Evolutionary conservation across 75 land plant species (phyloP).

Genomic region (Isoetes taiwanensis): DNA sequence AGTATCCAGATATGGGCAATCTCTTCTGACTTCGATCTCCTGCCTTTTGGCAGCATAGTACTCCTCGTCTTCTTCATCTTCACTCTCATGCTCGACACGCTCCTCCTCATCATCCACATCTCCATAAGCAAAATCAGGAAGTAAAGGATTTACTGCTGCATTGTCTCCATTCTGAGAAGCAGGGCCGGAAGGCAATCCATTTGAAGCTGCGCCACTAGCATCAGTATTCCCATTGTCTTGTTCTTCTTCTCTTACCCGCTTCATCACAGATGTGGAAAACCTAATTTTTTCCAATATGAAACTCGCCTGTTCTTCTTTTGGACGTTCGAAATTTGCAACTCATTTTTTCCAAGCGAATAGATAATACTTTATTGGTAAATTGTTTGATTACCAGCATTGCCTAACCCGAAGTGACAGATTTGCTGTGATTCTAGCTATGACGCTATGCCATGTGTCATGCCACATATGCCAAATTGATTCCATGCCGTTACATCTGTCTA

Average conservation of each 20-base stretch:
- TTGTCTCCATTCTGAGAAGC: not conserved
- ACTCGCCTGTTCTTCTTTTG: too few species aligned
- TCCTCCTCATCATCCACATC: conserved; percentile 46
- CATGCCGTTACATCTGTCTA: too few species aligned
- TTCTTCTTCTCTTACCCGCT: conserved; percentile 3
- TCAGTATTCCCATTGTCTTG: not conserved
- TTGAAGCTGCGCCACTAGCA: not conserved
- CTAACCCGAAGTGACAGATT: too few species aligned
- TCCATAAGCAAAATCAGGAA: conserved; percentile 21
- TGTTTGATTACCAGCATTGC: too few species aligned
- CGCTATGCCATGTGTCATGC: too few species aligned
- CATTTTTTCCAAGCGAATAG: too few species aligned
- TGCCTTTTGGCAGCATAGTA: conserved; percentile 14
- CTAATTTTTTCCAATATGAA: too few species aligned
- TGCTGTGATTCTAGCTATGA: too few species aligned
- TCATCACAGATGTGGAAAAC: too few species aligned
- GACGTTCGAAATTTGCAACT: too few species aligned
- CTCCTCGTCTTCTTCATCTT: conserved; percentile 2
- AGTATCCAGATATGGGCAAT: conserved; percentile 89
- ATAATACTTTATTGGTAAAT: too few species aligned
- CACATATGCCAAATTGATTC: too few species aligned
- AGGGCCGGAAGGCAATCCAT: not conserved
- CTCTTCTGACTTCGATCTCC: conserved; percentile 58
- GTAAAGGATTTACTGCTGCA: conserved; percentile 12
- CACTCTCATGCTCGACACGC: conserved; percentile 22